A percentile compares a stretch with the other conserved stretches of the same genome.
Evolutionary conservation across 768 basidiomycete species (phyloP).

Genomic region (Calocybe cyanea): DNA sequence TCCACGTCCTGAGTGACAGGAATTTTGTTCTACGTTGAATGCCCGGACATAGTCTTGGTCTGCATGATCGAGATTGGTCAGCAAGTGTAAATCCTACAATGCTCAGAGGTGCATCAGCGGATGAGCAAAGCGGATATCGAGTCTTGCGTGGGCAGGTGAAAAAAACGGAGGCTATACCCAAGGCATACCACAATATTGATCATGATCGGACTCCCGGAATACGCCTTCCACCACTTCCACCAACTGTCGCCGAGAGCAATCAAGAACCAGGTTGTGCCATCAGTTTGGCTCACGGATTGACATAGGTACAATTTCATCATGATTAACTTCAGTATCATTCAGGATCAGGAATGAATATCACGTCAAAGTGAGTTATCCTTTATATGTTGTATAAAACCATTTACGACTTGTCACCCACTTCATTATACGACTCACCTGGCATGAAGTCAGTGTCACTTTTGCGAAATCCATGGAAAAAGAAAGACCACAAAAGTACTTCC

Average conservation of each 20-base stretch:
- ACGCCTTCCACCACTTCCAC: conserved; percentile 1
- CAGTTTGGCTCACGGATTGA: conserved; percentile 8
- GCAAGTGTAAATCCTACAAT: too few relatives aligned
- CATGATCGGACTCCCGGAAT: conserved; percentile 6
- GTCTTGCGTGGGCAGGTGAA: too few relatives aligned
- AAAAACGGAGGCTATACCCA: too few relatives aligned
- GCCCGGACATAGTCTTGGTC: background rate
- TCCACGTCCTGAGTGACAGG: background rate
- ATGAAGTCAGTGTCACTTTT: conserved; percentile 41
- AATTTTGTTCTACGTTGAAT: background rate
- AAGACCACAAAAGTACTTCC: conserved; percentile 23
- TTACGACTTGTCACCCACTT: conserved; percentile 2
- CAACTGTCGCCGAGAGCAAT: conserved; percentile 5
- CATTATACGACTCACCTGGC: conserved; percentile 5
- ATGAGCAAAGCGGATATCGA: too few relatives aligned
- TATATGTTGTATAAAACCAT: too few relatives aligned
- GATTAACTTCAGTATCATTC: conserved; percentile 2
- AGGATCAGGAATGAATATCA: background rate
- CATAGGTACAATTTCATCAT: conserved; percentile 30
- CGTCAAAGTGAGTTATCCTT: too few relatives aligned
- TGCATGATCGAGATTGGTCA: too few relatives aligned
- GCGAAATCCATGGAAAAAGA: conserved; percentile 36
- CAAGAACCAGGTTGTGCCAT: conserved; percentile 12
- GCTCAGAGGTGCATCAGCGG: too few relatives aligned
- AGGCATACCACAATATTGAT: too few relatives aligned